A percentile compares a stretch with the other conserved stretches of the same genome.
Evolutionary conservation across 805 yeast species (phyloP).

Genomic region (Wickerhamiella nectarea): DNA sequence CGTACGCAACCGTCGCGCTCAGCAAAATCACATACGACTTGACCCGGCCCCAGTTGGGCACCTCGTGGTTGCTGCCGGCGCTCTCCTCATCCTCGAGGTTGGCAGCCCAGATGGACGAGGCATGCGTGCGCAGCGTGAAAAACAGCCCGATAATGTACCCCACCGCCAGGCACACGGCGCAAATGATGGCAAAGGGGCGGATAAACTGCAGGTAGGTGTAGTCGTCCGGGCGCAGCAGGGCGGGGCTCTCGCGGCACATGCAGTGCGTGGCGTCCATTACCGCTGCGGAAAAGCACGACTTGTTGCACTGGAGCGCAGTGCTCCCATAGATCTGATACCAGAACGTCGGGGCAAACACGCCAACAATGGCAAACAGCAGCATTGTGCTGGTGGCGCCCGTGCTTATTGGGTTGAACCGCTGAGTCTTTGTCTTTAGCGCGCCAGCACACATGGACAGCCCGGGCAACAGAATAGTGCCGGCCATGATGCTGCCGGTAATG

Average conservation of each 20-base stretch:
- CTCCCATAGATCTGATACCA: slow-evolving; percentile 83
- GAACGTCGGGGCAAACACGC: slow-evolving; percentile 84
- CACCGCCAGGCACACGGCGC: slow-evolving; percentile 65
- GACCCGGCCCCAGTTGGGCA: slow-evolving; percentile 88
- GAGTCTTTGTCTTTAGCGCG: slow-evolving; percentile 82
- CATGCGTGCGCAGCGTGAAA: slow-evolving; percentile 92
- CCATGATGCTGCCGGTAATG: slow-evolving; percentile 83
- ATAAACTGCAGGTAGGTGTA: slow-evolving; percentile 51
- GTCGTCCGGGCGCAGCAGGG: slow-evolving; percentile 52
- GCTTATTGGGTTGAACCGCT: slow-evolving; percentile 85
- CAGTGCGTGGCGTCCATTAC: not conserved
- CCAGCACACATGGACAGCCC: slow-evolving; percentile 98
- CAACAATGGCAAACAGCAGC: slow-evolving; percentile 79
- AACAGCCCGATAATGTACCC: slow-evolving; percentile 82
- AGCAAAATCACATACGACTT: slow-evolving; percentile 74
- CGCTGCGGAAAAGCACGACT: not conserved
- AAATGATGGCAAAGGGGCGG: slow-evolving; percentile 67
- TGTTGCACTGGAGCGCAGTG: slow-evolving; percentile 55
- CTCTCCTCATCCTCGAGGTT: slow-evolving; percentile 34
- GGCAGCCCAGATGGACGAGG: slow-evolving; percentile 87
- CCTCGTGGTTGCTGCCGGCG: slow-evolving; percentile 68
- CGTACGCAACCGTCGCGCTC: slow-evolving; percentile 75
- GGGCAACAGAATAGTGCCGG: slow-evolving; percentile 81
- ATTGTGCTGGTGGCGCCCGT: slow-evolving; percentile 97
- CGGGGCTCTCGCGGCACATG: slow-evolving; percentile 50